phyloP scores from a whole-genome alignment of 2,329 filamentous ascomycete genomes.

The Xylogone sp. region DNA sequence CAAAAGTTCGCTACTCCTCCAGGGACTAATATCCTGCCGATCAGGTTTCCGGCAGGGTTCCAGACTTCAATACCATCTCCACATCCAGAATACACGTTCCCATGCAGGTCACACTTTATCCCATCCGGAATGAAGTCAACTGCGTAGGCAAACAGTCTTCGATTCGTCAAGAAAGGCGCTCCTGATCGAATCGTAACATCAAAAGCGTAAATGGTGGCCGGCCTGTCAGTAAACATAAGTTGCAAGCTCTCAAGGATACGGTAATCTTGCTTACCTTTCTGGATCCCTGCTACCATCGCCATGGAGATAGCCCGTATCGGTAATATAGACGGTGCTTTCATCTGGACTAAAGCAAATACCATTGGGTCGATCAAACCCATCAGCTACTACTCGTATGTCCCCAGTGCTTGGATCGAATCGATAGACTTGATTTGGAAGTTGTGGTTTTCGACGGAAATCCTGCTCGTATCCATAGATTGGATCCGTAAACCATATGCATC shows the following conservation, averaged over 20 bases:
- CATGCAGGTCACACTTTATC: constrained; percentile 48
- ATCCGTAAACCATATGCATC: constrained; percentile 47
- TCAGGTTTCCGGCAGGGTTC: constrained; percentile 37
- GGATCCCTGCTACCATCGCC: constrained; percentile 26
- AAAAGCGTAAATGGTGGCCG: constrained; percentile 42
- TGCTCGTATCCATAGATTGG: constrained; percentile 39
- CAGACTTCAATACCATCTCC: constrained; percentile 48
- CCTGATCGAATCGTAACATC: constrained; percentile 36
- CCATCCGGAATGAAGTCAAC: constrained; percentile 40
- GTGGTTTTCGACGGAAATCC: constrained; percentile 39
- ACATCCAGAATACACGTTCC: constrained; percentile 50
- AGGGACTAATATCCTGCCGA: constrained; percentile 39
- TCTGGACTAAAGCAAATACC: constrained; percentile 29
- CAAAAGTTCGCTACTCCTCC: constrained; percentile 44
- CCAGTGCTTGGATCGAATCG: constrained; percentile 37
- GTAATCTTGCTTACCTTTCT: constrained; percentile 20
- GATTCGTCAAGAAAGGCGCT: constrained; percentile 41
- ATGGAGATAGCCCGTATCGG: constrained; percentile 32
- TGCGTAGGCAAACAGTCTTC: constrained; percentile 48
- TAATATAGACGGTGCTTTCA: constrained; percentile 38
- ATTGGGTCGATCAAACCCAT: constrained; percentile 41
- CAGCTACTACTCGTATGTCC: constrained; percentile 42
- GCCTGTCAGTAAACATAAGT: constrained; percentile 8
- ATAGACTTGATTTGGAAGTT: constrained; percentile 45
- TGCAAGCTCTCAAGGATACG: background rate